Conservation (phyloP, 495 filamentous ascomycete species). For the Penicillium desertorum region DNA sequence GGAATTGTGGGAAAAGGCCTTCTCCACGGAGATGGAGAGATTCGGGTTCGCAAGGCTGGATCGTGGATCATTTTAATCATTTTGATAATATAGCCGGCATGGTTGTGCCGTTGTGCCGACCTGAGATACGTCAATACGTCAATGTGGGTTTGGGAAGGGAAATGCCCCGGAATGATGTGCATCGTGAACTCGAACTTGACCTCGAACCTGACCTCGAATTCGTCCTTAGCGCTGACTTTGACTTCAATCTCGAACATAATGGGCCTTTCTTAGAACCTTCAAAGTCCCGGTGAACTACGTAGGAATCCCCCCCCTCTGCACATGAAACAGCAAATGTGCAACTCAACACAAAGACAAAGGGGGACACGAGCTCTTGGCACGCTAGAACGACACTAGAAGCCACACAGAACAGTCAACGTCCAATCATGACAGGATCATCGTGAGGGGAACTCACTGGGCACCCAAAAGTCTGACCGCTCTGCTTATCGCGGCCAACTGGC, state of each 20-base stretch:
- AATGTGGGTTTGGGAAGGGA: not conserved
- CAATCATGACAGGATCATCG: constrained; percentile 14
- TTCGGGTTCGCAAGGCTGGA: constrained; percentile 1
- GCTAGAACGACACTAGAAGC: constrained; percentile 29
- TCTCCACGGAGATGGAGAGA: not conserved
- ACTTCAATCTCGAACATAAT: not conserved
- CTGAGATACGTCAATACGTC: constrained; percentile 2
- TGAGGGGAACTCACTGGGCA: constrained; percentile 2
- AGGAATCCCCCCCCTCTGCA: not conserved
- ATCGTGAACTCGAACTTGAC: not conserved
- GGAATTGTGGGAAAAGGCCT: not conserved
- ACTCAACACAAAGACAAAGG: not conserved
- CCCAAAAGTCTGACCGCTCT: constrained; percentile 25
- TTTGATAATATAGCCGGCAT: constrained; percentile 1
- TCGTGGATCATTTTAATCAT: not conserved
- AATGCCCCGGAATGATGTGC: not conserved
- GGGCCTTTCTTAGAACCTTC: not conserved
- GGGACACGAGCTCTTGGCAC: constrained; percentile 4
- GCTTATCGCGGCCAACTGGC: constrained; percentile 21
- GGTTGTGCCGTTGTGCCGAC: constrained; percentile 1
- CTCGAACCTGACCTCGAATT: not conserved
- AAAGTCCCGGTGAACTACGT: not conserved
- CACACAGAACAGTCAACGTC: constrained; percentile 19
- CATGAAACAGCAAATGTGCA: not conserved
- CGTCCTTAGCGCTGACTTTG: not conserved